Evolutionary conservation across 2,329 filamentous ascomycete genomes (phyloP), one percentile per base, ranked within the genome.

Genomic region (Aspergillus vadensis): DNA sequence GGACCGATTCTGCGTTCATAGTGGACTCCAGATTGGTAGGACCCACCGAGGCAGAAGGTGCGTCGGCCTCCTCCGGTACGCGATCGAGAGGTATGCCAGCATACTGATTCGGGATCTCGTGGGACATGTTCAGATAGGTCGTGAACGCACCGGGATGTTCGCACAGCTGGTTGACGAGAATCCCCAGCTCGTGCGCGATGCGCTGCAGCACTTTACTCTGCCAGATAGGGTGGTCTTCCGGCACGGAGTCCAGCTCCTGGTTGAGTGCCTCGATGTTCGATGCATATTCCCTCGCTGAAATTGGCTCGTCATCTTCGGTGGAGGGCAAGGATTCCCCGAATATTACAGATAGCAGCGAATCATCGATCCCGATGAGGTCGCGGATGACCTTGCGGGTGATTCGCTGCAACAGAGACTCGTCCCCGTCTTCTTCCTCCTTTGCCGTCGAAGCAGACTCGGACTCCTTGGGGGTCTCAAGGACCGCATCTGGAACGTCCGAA

Each of bases 351-450:
- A 99, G 83, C 19, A 95, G 81, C 53, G 86, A 85, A 64, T 97
- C 92, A 69, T 98, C 93, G 58, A 99, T 90, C 8, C 94, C 94
- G 73, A 98, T 90, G 47, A 99, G 79, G 72, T 97, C 92, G 55
- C 88, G 86, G 67, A 99, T 92, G 27, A 98, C 90, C 69, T 88
- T 91, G 60, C 90, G 86, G 2, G 94, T 96, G 53, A 98, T 86
- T 10, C 89, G 86, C 62, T 88, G 87, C 86, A 92, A 91, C 66
- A 96, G 85, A 1, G 90, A 88, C 65, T 92, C 88, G 44, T 82
- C 80, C 30, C 86, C 82, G 4, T 81, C 77, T 1, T 76, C 74
- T 2, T 76, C 72, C 7, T 67, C 67, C 15, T 72, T 70, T 10
- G 80, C 70, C 14, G 70, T 69, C 5, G 73, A 68, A 5, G 81